Percentiles rank a stretch among this genome's conserved stretches.
phyloP scores from a whole-genome alignment of 306 rosid species.

The Styphnolobium japonicum region DNA sequence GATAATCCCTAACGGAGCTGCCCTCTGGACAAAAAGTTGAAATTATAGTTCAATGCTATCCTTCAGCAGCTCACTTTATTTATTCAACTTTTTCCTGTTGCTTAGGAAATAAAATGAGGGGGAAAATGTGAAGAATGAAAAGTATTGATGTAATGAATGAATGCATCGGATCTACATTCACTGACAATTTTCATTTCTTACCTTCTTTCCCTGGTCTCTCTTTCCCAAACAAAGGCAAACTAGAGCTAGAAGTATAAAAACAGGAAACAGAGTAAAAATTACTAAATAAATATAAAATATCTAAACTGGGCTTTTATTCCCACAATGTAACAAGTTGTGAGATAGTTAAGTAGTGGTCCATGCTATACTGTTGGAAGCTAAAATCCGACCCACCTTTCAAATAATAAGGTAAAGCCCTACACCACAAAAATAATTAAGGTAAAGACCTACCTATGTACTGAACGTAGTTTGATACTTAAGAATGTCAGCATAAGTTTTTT shows the following conservation, averaged over 20 bases:
- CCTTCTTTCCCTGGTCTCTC: too few relatives aligned
- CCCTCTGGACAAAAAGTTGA: too few relatives aligned
- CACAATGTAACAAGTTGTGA: neutral
- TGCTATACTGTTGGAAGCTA: constrained; percentile 8
- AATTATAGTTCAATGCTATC: neutral
- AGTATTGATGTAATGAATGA: too few relatives aligned
- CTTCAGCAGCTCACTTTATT: neutral
- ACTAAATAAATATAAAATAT: neutral
- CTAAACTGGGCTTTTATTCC: constrained; percentile 20
- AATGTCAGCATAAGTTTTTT: constrained; percentile 24
- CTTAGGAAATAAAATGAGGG: too few relatives aligned
- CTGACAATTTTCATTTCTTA: too few relatives aligned
- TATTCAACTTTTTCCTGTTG: too few relatives aligned
- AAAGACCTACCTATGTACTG: constrained; percentile 20
- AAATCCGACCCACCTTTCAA: constrained; percentile 19
- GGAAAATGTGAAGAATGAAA: too few relatives aligned
- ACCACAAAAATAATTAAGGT: constrained; percentile 9
- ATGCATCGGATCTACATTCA: too few relatives aligned
- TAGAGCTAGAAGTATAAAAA: neutral
- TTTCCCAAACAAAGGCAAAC: neutral
- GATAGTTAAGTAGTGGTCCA: constrained; percentile 19
- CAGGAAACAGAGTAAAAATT: neutral
- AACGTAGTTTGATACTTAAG: constrained; percentile 18
- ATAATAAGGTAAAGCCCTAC: constrained; percentile 25
- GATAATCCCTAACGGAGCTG: too few relatives aligned